Evolutionary conservation across 2,329 filamentous ascomycete genomes (phyloP), one percentile per base, ranked within the genome.

Genomic region (Monilinia fructicola): DNA sequence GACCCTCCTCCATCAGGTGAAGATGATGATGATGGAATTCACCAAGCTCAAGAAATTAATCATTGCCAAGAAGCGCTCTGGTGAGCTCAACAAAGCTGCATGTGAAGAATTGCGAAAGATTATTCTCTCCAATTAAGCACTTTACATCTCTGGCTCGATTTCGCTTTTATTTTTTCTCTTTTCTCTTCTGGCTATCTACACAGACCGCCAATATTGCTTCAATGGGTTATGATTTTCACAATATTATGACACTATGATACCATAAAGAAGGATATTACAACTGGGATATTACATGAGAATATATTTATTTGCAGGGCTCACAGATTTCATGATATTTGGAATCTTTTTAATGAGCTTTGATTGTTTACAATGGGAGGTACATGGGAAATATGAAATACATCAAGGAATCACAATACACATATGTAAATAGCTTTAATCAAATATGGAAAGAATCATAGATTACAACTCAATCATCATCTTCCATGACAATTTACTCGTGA

Each of bases 351-450:
- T 18, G 40, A n/a, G 55, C 55, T 59, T 11, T 59, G 55, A 18
- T 18, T 59, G 26, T 18, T 28, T 42, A n/a, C 26, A 35, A 59
- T 46, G 55, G 55, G 55, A 46, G 31, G 12, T 28, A 58, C 7
- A 46, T 23, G 18, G 55, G 40, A 40, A 16, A 59, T 59, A 46
- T 59, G 10, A 18, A 59, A 46, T 59, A 46, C 42, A 59, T 59
- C 21, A 31, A 50, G 54, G 40, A 59, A 44, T 26, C 1, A 26
- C 26, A n/a, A 50, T 50, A 23, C 46, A 50, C 3, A 50, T 14
- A 35, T 59, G 11, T 59, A 46, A 59, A 31, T 46, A 59, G 55
- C 55, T 59, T 59, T 46, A 59, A 46, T n/a, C 40, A 59, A n/a
- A 23, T 2, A 50, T 23, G 7, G 4, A 26, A 26, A 23, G 2